A percentile compares a stretch with the other conserved stretches of the same genome.
Evolutionary conservation across 2,329 filamentous ascomycete genomes (phyloP).

Genomic region (Rutstroemia sp.): DNA sequence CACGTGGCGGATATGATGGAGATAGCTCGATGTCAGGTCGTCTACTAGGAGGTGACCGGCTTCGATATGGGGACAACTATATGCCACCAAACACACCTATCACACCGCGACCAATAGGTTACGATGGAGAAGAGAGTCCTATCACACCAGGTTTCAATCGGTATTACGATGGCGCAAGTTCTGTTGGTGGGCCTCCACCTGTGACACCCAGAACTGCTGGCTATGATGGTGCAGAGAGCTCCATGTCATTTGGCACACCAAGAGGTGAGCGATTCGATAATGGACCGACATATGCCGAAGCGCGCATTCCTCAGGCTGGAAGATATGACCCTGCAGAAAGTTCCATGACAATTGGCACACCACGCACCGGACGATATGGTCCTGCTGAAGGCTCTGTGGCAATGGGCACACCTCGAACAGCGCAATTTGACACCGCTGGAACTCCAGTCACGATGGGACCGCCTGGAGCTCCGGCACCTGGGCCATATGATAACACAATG

Average conservation of each 20-base stretch:
- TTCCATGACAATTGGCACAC: neutral
- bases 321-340: constrained; percentile 6
- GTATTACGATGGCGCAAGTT: constrained; percentile 1
- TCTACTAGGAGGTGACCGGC: neutral
- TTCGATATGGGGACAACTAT: neutral
- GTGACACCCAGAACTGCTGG: constrained; percentile 2
- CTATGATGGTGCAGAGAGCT: constrained; percentile 6
- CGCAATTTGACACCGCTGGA: constrained; percentile 25
- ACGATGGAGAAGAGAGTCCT: constrained; percentile 3
- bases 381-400: constrained; percentile 5
- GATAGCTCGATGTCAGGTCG: neutral
- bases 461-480: neutral
- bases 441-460: neutral
- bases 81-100: constrained; percentile 10
- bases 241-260: neutral
- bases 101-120: constrained; percentile 2
- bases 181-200: neutral
- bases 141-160: neutral
- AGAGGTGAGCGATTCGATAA: neutral
- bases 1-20: neutral
- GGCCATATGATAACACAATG: constrained; percentile 12
- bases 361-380: constrained; percentile 5
- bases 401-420: constrained; percentile 8
- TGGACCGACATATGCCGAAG: neutral
- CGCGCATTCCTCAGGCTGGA: neutral